Conservation (phyloP, 2,329 filamentous ascomycete genomes). For the Aaosphaeria pasadenensis region DNA sequence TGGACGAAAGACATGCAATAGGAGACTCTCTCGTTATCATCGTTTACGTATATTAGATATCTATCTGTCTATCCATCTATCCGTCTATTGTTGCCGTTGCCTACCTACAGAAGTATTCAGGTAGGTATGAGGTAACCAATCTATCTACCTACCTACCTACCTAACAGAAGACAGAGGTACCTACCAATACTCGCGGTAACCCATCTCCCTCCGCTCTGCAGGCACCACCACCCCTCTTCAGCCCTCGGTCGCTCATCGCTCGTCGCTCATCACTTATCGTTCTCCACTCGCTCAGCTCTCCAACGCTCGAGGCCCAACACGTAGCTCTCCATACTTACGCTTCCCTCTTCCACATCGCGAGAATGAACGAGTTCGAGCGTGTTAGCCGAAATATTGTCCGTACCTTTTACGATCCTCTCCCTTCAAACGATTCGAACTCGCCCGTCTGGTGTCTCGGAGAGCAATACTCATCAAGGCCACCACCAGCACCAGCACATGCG, state of each 20-base stretch:
- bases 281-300: background rate
- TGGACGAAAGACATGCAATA: no score
- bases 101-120: no score
- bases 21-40: no score
- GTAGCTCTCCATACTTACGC: background rate
- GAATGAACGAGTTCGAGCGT: conserved; percentile 70
- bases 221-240: background rate
- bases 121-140: no score
- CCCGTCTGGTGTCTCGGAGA: conserved; percentile 82
- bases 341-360: conserved; percentile 5
- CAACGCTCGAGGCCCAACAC: background rate
- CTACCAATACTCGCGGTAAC: no score
- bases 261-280: background rate
- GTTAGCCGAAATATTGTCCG: conserved; percentile 77
- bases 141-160: no score
- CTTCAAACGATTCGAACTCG: conserved; percentile 69
- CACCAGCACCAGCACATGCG: conserved; percentile 11
- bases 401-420: conserved; percentile 89
- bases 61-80: no score
- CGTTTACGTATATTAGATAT: no score
- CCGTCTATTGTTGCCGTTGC: no score
- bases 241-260: background rate
- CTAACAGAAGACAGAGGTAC: no score
- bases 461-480: conserved; percentile 48
- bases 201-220: background rate